phyloP scores from a whole-genome alignment of 148 eudicot genomes.

The Vaccinium myrtillus region DNA sequence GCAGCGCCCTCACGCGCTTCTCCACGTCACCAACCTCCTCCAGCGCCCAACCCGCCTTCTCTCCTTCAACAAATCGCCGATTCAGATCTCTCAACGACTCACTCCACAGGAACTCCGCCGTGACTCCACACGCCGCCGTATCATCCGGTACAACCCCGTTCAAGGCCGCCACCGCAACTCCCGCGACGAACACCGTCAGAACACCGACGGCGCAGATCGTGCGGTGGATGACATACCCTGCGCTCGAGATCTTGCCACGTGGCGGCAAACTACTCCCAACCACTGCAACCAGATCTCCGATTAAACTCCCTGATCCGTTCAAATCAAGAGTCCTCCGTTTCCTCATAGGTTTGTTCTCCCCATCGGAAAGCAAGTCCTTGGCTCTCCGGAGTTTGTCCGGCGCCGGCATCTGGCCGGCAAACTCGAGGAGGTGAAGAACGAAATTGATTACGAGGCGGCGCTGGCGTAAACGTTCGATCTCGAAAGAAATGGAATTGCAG shows the following conservation, averaged over 20 bases:
- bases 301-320: neutral
- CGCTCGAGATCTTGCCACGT: conserved; percentile 13
- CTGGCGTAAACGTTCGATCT: conserved; percentile 11
- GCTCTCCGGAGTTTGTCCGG: conserved; percentile 14
- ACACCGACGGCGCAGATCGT: conserved; percentile 16
- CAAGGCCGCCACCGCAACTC: conserved; percentile 9
- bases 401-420: neutral
- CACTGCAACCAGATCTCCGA: neutral
- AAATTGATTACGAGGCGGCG: conserved; percentile 15
- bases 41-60: neutral
- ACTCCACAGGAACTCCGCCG: conserved; percentile 18
- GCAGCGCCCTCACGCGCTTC: neutral
- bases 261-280: neutral
- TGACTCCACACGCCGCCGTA: neutral
- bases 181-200: conserved; percentile 11
- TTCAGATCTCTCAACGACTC: conserved; percentile 17
- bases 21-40: conserved; percentile 19
- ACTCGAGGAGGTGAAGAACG: conserved; percentile 7
- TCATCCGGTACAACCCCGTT: neutral
- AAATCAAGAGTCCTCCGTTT: neutral
- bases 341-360: neutral
- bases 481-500: conserved; percentile 18
- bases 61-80: neutral
- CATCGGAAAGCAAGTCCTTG: neutral
- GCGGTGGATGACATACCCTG: conserved; percentile 11